Evolutionary conservation across 345 rosid species (phyloP).

Genomic region (Syzygium jambos): DNA sequence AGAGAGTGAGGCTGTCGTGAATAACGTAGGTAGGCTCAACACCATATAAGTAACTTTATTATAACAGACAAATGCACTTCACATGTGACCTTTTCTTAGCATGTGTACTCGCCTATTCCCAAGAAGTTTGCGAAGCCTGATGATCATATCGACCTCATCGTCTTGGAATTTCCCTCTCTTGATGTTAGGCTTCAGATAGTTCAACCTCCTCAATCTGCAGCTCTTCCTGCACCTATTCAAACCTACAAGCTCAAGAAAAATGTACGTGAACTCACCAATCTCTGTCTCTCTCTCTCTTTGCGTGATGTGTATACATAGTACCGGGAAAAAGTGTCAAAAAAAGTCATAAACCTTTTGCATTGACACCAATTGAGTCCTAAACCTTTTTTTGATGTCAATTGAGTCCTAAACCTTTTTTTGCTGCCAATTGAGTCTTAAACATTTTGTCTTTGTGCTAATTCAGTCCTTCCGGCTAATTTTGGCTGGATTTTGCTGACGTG

Average conservation of each 20-base stretch:
- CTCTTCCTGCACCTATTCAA: constrained; percentile 15
- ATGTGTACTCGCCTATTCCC: constrained; percentile 8
- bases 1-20: not conserved
- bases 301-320: not conserved
- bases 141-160: constrained; percentile 15
- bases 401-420: too few relatives aligned
- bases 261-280: not conserved
- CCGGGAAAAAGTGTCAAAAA: too few relatives aligned
- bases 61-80: not conserved
- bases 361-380: too few relatives aligned
- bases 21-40: not conserved
- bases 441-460: too few relatives aligned
- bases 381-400: too few relatives aligned
- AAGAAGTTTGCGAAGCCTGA: constrained; percentile 8
- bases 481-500: too few relatives aligned
- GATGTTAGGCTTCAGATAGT: constrained; percentile 16
- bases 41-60: not conserved
- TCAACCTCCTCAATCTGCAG: constrained; percentile 12
- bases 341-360: too few relatives aligned
- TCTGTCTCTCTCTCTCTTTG: not conserved
- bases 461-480: too few relatives aligned
- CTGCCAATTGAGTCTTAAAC: too few relatives aligned
- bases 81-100: not conserved
- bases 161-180: constrained; percentile 10
- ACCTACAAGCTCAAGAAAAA: constrained; percentile 1